Base-by-base conservation (phyloP, 805 yeast species). In the Kockiozyma suomiensis region DNA sequence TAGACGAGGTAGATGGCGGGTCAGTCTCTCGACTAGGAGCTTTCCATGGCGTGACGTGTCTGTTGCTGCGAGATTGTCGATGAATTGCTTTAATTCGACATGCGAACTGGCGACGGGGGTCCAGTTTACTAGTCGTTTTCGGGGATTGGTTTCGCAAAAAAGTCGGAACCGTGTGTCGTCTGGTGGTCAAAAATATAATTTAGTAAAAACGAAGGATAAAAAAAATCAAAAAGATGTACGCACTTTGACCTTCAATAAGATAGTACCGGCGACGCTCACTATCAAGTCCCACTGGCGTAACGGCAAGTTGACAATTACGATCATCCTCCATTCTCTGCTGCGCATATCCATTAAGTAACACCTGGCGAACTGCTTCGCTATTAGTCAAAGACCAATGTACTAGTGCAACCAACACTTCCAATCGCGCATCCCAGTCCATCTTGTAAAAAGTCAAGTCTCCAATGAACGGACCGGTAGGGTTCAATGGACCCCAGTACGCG, bases 141-240 rank as follows among this genome's bases (percentile, higher is more conserved):
- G 65, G 15, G 75, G 71, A 38, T 64, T 64, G 12, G 74, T 65
- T 59, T 73, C 71, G 5, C 67, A 53, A 61, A 70, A 75, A 2
- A 75, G 59, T 6, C 78, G 56, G 64, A 74, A 73, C 40, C 70
- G 69, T 7, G 76, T 71, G 28, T 70, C 73, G 50, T 70, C 73
- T 41, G 33, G 46, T 57, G 4, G 53, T 38, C 12, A 61, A 65
- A 49, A 50, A 52, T 33, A 7, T 12, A 7, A 4, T 10, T 19
- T 30, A 21, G 17, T 32, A 23, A n/a, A 17, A 10, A 33, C 19
- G 1, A n/a, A 26, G 25, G 13, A 38, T 40, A 37, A 13, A 30
- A 35, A 28, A 28, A 23, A 33, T 12, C 19, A 4, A 17, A 3
- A 21, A 13, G n/a, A n/a, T n/a, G 5, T 30, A 58, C 62, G 8